A percentile compares a stretch with the other conserved stretches of the same genome.
Evolutionary conservation across 2,329 filamentous ascomycete genomes (phyloP).

Genomic region (Microcera coccophila): DNA sequence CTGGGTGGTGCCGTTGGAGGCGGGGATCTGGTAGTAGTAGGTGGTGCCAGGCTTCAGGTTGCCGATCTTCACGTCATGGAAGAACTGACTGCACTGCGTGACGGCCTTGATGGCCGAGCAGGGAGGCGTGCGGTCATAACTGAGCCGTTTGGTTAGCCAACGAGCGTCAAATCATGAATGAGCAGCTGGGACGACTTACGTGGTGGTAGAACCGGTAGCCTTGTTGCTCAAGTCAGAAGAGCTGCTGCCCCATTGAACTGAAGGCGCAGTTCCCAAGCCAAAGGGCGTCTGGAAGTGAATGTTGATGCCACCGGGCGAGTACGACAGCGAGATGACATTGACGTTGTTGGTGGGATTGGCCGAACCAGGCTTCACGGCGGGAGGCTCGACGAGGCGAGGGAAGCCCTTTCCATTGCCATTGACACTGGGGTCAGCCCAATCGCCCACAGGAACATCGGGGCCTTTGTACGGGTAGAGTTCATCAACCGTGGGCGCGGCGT

Average conservation of each 20-base stretch:
- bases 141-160: too few relatives aligned
- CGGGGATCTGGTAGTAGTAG: constrained; percentile 49
- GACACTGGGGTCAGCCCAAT: constrained; percentile 48
- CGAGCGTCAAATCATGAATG: too few relatives aligned
- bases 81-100: constrained; percentile 50
- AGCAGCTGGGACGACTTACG: background rate
- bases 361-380: constrained; percentile 43
- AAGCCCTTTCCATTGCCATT: constrained; percentile 52
- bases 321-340: constrained; percentile 49
- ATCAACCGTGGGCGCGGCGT: constrained; percentile 31
- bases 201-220: constrained; percentile 30
- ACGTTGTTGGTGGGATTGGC: constrained; percentile 47
- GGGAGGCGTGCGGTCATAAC: constrained; percentile 48
- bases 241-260: constrained; percentile 41
- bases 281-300: constrained; percentile 53
- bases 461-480: constrained; percentile 45
- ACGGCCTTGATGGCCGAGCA: constrained; percentile 41
- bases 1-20: constrained; percentile 46
- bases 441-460: constrained; percentile 45
- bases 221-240: constrained; percentile 31
- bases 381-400: constrained; percentile 46
- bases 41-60: constrained; percentile 40
- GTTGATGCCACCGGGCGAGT: constrained; percentile 46
- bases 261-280: constrained; percentile 42
- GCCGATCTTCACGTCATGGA: constrained; percentile 46